Evolutionary conservation across 495 filamentous ascomycete genomes (phyloP).

Genomic region (Aspergillus carlsbadensis): DNA sequence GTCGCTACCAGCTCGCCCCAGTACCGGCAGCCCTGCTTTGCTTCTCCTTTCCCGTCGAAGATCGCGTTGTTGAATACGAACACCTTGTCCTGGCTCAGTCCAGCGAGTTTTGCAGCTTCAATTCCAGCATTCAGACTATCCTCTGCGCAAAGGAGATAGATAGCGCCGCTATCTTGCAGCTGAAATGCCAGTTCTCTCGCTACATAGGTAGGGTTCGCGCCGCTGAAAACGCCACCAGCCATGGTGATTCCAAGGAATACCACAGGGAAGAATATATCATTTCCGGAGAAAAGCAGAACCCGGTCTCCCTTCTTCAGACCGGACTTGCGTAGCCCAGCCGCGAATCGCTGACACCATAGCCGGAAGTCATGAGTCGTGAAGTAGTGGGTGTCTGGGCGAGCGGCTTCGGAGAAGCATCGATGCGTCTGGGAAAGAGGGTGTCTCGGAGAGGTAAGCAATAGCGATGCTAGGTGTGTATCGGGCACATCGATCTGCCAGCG

Average conservation of each 20-base stretch:
- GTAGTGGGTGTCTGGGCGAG: slow-evolving; percentile 53
- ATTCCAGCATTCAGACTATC: slow-evolving; percentile 42
- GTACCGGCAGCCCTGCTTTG: slow-evolving; percentile 43
- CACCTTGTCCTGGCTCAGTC: slow-evolving; percentile 36
- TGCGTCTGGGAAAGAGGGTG: slow-evolving; percentile 42
- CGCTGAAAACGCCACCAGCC: slow-evolving; percentile 77
- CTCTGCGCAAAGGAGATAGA: slow-evolving; percentile 59
- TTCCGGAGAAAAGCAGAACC: slow-evolving; percentile 69
- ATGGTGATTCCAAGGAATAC: slow-evolving; percentile 71
- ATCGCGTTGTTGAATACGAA: slow-evolving; percentile 51
- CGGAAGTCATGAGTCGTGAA: slow-evolving; percentile 61
- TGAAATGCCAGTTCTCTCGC: slow-evolving; percentile 72
- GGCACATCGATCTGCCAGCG: slow-evolving; percentile 50
- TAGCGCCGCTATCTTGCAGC: slow-evolving; percentile 66
- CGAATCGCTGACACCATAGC: slow-evolving; percentile 68
- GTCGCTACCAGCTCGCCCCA: slow-evolving; percentile 50
- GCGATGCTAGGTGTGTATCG: slow-evolving; percentile 46
- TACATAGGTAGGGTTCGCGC: slow-evolving; percentile 76
- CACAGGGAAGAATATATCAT: slow-evolving; percentile 71
- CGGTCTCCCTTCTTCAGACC: slow-evolving; percentile 70
- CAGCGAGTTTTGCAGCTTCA: slow-evolving; percentile 42
- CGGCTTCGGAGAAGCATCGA: slow-evolving; percentile 52
- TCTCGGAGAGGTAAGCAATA: slow-evolving; percentile 49
- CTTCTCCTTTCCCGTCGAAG: slow-evolving; percentile 37
- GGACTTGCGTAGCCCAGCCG: slow-evolving; percentile 62